phyloP scores from a whole-genome alignment of 306 rosid species.

The Trifolium fragiferum region DNA sequence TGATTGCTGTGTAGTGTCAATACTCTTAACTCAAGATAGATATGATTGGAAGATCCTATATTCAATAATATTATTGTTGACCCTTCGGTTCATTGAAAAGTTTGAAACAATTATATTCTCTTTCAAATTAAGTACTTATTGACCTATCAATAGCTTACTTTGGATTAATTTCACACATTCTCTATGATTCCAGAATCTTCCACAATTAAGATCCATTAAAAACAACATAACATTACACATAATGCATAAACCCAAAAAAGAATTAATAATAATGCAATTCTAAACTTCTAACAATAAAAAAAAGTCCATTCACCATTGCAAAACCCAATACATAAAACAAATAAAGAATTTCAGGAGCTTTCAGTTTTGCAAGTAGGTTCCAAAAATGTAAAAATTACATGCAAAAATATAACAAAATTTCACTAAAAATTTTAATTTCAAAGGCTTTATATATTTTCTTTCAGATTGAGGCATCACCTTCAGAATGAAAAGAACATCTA shows the following conservation, averaged over 20 bases:
- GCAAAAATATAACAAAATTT: constrained; percentile 5
- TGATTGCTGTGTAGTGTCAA: constrained; percentile 26
- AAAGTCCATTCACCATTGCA: constrained; percentile 13
- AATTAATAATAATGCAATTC: constrained; percentile 3
- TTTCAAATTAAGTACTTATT: not conserved
- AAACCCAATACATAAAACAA: constrained; percentile 4
- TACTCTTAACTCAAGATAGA: constrained; percentile 18
- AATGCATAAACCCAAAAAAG: constrained; percentile 29
- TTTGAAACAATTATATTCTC: constrained; percentile 33
- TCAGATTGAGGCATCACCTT: constrained; percentile 1
- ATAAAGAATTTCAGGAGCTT: constrained; percentile 12
- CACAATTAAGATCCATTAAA: not conserved
- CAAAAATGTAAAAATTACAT: constrained; percentile 32
- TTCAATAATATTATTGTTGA: constrained; percentile 5
- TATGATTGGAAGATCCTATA: constrained; percentile 29
- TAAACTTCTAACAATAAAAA: not conserved
- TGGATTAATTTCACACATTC: not conserved
- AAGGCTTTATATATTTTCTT: not conserved
- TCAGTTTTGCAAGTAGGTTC: constrained; percentile 5
- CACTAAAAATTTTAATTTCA: constrained; percentile 16
- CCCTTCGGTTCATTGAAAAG: constrained; percentile 28
- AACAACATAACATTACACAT: constrained; percentile 14
- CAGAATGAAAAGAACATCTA: constrained; percentile 4
- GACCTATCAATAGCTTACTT: constrained; percentile 23
- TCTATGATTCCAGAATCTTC: constrained; percentile 29